Evolutionary conservation across 1,139 yeast genomes (phyloP).

Genomic region (Protomyces gravidus): DNA sequence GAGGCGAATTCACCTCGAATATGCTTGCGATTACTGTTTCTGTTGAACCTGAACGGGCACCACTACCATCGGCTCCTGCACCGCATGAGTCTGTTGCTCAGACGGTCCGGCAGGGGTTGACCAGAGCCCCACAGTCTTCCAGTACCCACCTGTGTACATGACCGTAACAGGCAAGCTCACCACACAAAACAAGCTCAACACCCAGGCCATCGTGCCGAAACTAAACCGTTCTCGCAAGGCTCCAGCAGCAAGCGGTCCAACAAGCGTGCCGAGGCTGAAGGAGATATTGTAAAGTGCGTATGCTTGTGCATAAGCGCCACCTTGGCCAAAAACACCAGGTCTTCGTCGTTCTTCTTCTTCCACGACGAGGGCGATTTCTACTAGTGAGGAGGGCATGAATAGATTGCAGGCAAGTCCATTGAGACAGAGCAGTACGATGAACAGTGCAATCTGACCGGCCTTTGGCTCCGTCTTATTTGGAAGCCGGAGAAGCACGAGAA

Average conservation of each 20-base stretch:
- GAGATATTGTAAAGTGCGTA: slow-evolving; percentile 43
- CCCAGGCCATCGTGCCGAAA: slow-evolving; percentile 17
- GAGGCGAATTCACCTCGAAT: too few species aligned
- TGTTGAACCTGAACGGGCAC: not conserved
- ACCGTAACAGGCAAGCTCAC: not conserved
- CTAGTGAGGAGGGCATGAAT: slow-evolving; percentile 39
- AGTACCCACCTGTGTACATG: not conserved
- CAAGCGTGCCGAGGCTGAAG: slow-evolving; percentile 39
- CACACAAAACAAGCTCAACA: slow-evolving; percentile 8
- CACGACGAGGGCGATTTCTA: slow-evolving; percentile 39
- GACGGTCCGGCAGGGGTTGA: not conserved
- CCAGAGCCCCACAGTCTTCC: not conserved
- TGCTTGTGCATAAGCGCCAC: slow-evolving; percentile 42
- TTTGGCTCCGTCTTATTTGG: slow-evolving; percentile 38
- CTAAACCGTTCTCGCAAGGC: slow-evolving; percentile 13
- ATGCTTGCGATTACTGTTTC: too few species aligned
- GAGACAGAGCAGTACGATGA: slow-evolving; percentile 39
- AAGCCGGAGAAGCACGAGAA: slow-evolving; percentile 38
- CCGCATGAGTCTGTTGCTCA: not conserved
- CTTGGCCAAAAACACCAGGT: slow-evolving; percentile 41
- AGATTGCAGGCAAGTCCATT: slow-evolving; percentile 37
- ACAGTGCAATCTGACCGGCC: slow-evolving; percentile 38
- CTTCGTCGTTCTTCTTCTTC: slow-evolving; percentile 35
- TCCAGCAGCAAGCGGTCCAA: slow-evolving; percentile 42
- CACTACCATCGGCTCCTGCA: too few species aligned